phyloP scores from a whole-genome alignment of 2,329 filamentous ascomycete species.

The Cyanodermella asteris region DNA sequence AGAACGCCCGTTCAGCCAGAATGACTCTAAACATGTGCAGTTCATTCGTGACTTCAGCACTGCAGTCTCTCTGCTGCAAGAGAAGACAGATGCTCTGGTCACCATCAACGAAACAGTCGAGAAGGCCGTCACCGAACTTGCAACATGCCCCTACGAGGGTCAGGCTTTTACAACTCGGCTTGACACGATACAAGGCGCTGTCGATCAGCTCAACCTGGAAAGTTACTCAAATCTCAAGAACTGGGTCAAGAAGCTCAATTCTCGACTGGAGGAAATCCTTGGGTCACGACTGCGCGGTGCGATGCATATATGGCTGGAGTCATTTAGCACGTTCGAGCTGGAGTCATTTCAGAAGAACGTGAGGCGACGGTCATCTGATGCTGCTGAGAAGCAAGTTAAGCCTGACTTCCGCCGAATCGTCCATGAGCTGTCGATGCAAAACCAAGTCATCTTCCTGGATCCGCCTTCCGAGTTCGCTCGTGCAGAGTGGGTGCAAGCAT shows the following conservation, averaged over 20 bases:
- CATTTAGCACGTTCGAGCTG: slow-evolving; percentile 45
- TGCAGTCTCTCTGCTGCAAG: slow-evolving; percentile 69
- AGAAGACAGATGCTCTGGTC: slow-evolving; percentile 59
- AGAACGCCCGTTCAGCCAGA: slow-evolving; percentile 25
- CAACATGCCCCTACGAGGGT: slow-evolving; percentile 62
- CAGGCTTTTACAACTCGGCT: slow-evolving; percentile 60
- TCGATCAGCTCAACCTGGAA: slow-evolving; percentile 90
- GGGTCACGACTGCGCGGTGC: slow-evolving; percentile 66
- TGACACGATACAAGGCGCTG: slow-evolving; percentile 69
- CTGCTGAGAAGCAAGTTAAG: slow-evolving; percentile 13
- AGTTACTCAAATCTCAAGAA: slow-evolving; percentile 81
- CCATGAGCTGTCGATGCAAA: slow-evolving; percentile 91
- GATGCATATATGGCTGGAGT: slow-evolving; percentile 66
- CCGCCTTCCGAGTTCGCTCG: slow-evolving; percentile 80
- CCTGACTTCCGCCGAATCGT: slow-evolving; percentile 53
- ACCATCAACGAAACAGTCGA: slow-evolving; percentile 64
- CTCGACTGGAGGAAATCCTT: slow-evolving; percentile 60
- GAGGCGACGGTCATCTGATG: slow-evolving; percentile 19
- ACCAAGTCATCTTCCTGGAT: slow-evolving; percentile 91
- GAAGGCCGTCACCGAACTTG: slow-evolving; percentile 62
- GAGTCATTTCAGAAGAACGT: slow-evolving; percentile 25
- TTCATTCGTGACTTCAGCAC: slow-evolving; percentile 87
- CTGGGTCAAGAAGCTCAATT: slow-evolving; percentile 78
- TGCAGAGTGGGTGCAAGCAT: slow-evolving; percentile 78
- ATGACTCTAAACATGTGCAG: slow-evolving; percentile 84